Evolutionary conservation across 148 eudicot species (phyloP).

Genomic region (Rhododendron simsii): DNA sequence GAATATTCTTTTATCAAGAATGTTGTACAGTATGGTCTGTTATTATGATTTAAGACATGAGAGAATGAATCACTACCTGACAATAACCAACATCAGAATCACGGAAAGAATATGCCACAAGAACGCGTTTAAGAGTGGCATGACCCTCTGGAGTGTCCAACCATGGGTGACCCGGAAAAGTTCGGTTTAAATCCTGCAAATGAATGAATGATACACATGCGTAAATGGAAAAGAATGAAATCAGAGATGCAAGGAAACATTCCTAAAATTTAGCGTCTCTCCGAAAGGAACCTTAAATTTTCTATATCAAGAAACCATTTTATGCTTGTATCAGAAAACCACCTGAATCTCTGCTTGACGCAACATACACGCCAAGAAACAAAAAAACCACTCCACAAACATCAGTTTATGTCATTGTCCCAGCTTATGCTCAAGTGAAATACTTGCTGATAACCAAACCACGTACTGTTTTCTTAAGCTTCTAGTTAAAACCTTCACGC

Average conservation of each 20-base stretch:
- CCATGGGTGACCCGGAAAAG: conserved; percentile 97
- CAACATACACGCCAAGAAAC: neutral
- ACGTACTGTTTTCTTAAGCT: neutral
- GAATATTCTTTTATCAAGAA: neutral
- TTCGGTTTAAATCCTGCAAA: conserved; percentile 81
- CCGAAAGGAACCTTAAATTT: neutral
- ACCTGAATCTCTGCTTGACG: neutral
- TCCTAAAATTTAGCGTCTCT: neutral
- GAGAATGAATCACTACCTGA: conserved; percentile 51
- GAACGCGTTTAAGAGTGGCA: conserved; percentile 90
- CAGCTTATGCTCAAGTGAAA: neutral
- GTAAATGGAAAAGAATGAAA: neutral
- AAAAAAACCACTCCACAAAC: neutral
- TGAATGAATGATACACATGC: neutral
- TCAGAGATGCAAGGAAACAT: neutral
- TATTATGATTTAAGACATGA: neutral
- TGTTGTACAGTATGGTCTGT: no score
- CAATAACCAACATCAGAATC: conserved; percentile 98
- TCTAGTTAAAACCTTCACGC: neutral
- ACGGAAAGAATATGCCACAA: conserved; percentile 93
- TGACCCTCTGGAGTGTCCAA: conserved; percentile 94
- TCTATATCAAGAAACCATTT: neutral
- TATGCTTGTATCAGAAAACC: neutral
- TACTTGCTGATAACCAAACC: neutral
- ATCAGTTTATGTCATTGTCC: neutral